Conservation (phyloP, 2,329 filamentous ascomycete species). For the Colletotrichum sp. region DNA sequence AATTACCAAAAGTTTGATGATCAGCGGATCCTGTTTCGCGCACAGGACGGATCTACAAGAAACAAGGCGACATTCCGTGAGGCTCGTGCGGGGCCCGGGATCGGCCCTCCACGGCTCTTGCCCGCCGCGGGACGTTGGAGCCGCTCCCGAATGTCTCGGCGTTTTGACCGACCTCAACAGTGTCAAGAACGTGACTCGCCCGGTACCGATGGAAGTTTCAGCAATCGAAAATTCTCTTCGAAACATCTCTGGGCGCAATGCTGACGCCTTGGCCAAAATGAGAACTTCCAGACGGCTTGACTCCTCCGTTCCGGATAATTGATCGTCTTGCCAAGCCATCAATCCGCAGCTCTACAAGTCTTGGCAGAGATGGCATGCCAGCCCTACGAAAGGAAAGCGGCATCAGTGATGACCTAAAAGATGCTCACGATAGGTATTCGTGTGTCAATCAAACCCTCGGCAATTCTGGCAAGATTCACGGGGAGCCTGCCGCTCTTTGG, state of each 20-base stretch:
- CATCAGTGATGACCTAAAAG: not conserved
- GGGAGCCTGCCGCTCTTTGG: not conserved
- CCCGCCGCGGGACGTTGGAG: not conserved
- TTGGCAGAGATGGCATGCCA: not conserved
- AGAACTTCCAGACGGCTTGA: not conserved
- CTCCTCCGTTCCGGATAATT: not conserved
- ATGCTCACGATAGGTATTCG: accelerated
- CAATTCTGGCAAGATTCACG: accelerated
- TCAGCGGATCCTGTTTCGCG: constrained; percentile 1
- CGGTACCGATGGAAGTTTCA: not conserved
- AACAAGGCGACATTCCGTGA: not conserved
- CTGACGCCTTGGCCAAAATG: not conserved
- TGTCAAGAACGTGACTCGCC: not conserved
- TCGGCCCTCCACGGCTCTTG: not conserved
- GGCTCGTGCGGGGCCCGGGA: constrained; percentile 6
- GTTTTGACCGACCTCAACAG: not conserved
- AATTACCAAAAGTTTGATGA: not conserved
- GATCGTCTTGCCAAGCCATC: not conserved
- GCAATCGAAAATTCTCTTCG: not conserved
- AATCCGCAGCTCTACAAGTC: not conserved
- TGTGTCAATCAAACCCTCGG: accelerated
- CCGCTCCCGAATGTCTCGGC: not conserved
- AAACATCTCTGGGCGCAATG: not conserved
- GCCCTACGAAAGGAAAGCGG: not conserved
- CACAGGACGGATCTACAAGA: constrained; percentile 8